Conservation (phyloP, 1,284 basidiomycete species). For the Heliocybe sulcata region DNA sequence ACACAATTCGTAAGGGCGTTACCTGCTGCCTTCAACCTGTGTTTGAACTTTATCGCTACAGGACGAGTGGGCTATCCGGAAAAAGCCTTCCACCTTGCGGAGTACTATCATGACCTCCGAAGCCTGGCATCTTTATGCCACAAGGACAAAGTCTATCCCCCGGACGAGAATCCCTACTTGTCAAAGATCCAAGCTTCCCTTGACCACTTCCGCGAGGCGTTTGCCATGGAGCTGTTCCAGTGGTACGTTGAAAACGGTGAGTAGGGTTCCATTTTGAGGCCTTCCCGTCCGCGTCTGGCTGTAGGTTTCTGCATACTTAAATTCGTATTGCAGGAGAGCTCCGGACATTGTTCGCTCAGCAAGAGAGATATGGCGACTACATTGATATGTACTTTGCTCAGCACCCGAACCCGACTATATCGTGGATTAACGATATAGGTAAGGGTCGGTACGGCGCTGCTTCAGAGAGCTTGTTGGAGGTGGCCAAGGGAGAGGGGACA, state of each 20-base stretch:
- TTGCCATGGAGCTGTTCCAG: constrained; percentile 82
- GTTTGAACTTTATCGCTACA: constrained; percentile 16
- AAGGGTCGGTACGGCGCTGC: constrained; percentile 63
- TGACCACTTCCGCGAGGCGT: constrained; percentile 74
- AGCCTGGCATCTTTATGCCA: constrained; percentile 81
- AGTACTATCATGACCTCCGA: constrained; percentile 79
- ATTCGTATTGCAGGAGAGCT: constrained; percentile 47
- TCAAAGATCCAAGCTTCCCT: constrained; percentile 67
- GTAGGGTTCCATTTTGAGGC: too few species aligned
- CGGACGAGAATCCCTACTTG: constrained; percentile 53
- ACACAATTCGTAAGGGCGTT: constrained; percentile 59
- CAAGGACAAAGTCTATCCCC: constrained; percentile 55
- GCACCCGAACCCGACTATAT: constrained; percentile 57
- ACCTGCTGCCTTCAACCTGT: not conserved
- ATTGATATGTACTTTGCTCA: constrained; percentile 73
- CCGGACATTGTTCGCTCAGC: constrained; percentile 70
- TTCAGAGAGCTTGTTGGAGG: constrained; percentile 54
- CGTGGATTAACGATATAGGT: constrained; percentile 89
- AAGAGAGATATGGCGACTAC: constrained; percentile 51
- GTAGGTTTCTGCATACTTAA: constrained; percentile 6
- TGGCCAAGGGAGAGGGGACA: constrained; percentile 49
- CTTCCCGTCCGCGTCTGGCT: too few species aligned
- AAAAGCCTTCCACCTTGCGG: constrained; percentile 76
- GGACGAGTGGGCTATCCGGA: constrained; percentile 62
- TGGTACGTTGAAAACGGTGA: constrained; percentile 79